Conservation (phyloP, 306 rosid species). For the Macrotyloma uniflorum region DNA sequence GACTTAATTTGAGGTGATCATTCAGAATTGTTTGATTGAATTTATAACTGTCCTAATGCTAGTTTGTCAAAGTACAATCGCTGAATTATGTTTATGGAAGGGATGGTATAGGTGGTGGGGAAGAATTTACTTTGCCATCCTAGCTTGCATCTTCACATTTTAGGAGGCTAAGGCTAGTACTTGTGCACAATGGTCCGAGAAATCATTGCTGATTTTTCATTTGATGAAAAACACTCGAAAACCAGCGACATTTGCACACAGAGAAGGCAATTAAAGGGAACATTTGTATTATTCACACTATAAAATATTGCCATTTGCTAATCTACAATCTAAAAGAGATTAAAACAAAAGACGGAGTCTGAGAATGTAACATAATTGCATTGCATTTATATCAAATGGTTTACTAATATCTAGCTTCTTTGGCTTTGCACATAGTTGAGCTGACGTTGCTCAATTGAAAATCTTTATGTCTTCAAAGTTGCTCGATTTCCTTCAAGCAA, state of each 20-base stretch:
- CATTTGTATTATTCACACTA: conserved; percentile 45
- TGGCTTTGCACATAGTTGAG: conserved; percentile 25
- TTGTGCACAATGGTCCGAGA: neutral
- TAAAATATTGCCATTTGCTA: conserved; percentile 38
- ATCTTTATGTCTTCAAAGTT: conserved; percentile 36
- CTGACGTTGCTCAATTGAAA: conserved; percentile 31
- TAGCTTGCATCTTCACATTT: neutral
- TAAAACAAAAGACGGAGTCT: conserved; percentile 13
- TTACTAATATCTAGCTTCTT: conserved; percentile 30
- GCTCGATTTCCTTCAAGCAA: conserved; percentile 40
- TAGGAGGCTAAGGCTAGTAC: neutral
- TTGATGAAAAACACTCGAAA: conserved; percentile 7
- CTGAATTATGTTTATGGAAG: neutral
- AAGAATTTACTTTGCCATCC: neutral
- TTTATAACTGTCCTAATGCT: neutral
- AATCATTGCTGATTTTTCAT: neutral
- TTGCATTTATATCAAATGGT: conserved; percentile 24
- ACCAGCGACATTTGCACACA: neutral
- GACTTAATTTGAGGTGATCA: neutral
- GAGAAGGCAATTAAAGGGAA: neutral
- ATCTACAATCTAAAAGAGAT: conserved; percentile 40
- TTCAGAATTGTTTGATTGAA: conserved; percentile 11
- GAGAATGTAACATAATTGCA: conserved; percentile 25
- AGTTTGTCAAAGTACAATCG: neutral
- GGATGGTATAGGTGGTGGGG: neutral